Evolutionary conservation across 1,284 basidiomycete genomes (phyloP).

Genomic region (Xanthoconium separans): DNA sequence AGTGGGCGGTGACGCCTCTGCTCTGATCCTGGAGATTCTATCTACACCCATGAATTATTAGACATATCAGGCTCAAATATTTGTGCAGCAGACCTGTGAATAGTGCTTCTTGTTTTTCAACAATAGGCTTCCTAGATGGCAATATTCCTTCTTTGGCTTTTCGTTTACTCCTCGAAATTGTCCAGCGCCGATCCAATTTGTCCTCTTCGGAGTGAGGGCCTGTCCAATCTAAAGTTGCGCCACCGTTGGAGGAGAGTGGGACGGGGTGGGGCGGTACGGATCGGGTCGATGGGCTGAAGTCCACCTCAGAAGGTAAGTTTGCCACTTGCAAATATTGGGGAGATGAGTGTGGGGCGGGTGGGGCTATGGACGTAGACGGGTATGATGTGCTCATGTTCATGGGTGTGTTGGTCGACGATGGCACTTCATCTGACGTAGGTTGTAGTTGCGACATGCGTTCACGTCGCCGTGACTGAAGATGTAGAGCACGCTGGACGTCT

Average conservation of each 20-base stretch:
- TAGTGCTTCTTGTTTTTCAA: slow-evolving; percentile 50
- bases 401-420: slow-evolving; percentile 21
- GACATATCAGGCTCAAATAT: slow-evolving; percentile 3
- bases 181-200: slow-evolving; percentile 57
- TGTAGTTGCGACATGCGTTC: slow-evolving; percentile 48
- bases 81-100: slow-evolving; percentile 42
- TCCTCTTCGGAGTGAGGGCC: slow-evolving; percentile 52
- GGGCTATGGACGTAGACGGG: slow-evolving; percentile 32
- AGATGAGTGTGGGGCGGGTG: slow-evolving; percentile 32
- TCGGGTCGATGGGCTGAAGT: slow-evolving; percentile 69
- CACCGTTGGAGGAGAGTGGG: slow-evolving; percentile 64
- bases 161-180: slow-evolving; percentile 54
- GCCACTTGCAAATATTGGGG: slow-evolving; percentile 29
- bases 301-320: slow-evolving; percentile 50
- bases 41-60: slow-evolving; percentile 38
- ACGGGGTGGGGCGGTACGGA: slow-evolving; percentile 48
- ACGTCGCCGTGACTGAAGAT: slow-evolving; percentile 67
- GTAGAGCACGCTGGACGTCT: slow-evolving; percentile 71
- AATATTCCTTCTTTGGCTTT: slow-evolving; percentile 55
- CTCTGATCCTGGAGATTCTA: slow-evolving; percentile 54
- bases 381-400: slow-evolving; percentile 32
- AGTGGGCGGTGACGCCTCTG: slow-evolving; percentile 50
- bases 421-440: slow-evolving; percentile 25
- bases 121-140: slow-evolving; percentile 41
- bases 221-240: slow-evolving; percentile 69